Base-by-base conservation (phyloP, 2,329 filamentous ascomycete species). In the Claviceps fusiformis region DNA sequence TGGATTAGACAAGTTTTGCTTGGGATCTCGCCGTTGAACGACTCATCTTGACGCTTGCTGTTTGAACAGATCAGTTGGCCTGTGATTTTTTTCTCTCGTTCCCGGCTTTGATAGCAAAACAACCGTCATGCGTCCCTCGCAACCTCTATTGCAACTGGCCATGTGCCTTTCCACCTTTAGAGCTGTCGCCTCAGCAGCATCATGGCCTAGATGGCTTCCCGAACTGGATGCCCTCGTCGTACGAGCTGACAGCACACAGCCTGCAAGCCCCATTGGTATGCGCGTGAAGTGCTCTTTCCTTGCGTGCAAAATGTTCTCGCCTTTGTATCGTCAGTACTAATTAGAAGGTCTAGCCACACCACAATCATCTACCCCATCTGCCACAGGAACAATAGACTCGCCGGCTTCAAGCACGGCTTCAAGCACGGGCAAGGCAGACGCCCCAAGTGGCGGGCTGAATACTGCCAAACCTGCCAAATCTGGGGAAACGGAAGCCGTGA, bases 121-220 rank as follows among this genome's bases (percentile, higher is more conserved):
- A 29, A 19, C 31, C 53, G 50, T 41, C 62, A 67, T 82, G 80
- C 78, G 72, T 72, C 67, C 74, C 59, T 68, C 74, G 59, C 67
- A 67, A 51, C 71, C 71, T 52, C 62, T 79, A 54, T 66, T 74
- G 64, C 72, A 75, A 48, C 63, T 79, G 61, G 73, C 78, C 53
- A 59, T 77, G 55, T 71, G 81, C 60, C 70, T 83, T 17, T 68
- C 68, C 47, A 74, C 80, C 37, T 67, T 82, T 54, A 68, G 76
- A 9, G 71, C 75, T 17, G 60, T 79, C 31, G 73, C 74, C 15
- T 73, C 77, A 27, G 73, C 74, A n/a, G 73, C 77, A 54, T 79
- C 75, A 55, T 82, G 79, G 80, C 75, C 79, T 24, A 68, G 66
- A 58, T 81, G 76, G 74, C 68, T 82, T 43, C 79, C 79, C 19